Evolutionary conservation across 2,329 filamentous ascomycete genomes (phyloP), one percentile per base, ranked within the genome.

Genomic region (Pseudogymnoascus sp.): DNA sequence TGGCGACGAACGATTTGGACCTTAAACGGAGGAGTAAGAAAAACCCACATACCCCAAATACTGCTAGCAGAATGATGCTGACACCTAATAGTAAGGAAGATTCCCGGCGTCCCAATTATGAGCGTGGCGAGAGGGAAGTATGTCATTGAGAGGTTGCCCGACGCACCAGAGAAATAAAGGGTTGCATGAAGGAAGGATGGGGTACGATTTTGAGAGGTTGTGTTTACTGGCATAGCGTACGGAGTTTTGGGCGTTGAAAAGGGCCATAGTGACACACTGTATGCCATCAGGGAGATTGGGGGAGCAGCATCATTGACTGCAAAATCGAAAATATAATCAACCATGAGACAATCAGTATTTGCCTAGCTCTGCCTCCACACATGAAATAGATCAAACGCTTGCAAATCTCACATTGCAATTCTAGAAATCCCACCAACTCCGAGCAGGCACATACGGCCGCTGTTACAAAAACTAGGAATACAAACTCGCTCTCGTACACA

Each of bases 81-180:
- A 64, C 4, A 52, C 45, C 2, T 8, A 30, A 26, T 3, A 57
- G 55, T 71, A 13, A 65, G 69, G 30, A 96, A 96, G 76, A 84
- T 94, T 58, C 85, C 86, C 1, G 86, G 86, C 69, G 79, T 82
- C 10, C 81, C 80, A 1, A 81, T 82, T 60, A 81, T 96, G 79
- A 90, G 85, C 69, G 90, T 94, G 26, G 89, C 88, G 5, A 82
- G 89, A 69, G 90, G 89, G 48, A 96, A 96, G 74, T 97, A 96
- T 74, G 86, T 92, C 55, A 94, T 99, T 69, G 94, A 97, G 79
- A 83, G 92, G 68, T 74, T 96, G 63, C 92, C 92, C 4, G 89
- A 91, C 73, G 90, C 89, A 35, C 89, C 89, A 33, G 86, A 91
- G 63, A 70, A 70, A 59, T 70, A 66, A 60, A 34, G 45, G 26